Conservation (phyloP, 2,329 filamentous ascomycete genomes). For the Alternaria rosae region DNA sequence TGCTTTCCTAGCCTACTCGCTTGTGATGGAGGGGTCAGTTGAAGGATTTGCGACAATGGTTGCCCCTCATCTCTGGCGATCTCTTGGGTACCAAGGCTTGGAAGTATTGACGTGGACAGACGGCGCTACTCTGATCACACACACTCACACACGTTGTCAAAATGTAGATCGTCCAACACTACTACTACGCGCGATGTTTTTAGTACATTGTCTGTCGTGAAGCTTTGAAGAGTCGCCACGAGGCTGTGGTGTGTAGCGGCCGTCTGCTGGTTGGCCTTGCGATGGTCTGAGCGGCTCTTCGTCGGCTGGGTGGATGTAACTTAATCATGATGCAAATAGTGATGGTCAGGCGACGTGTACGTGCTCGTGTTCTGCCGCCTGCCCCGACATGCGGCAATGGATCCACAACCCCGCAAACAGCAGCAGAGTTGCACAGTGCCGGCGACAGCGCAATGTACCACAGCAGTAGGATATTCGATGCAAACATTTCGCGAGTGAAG, state of each 20-base stretch:
- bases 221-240: neutral
- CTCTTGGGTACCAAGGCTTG: conserved; percentile 56
- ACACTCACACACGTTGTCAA: no score
- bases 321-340: conserved; percentile 1
- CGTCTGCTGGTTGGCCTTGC: neutral
- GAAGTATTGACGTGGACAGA: neutral
- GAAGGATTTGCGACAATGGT: conserved; percentile 49
- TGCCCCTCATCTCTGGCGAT: conserved; percentile 59
- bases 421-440: neutral
- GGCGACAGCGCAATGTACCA: neutral
- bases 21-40: neutral
- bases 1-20: neutral
- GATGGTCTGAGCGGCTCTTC: neutral
- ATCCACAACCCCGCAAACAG: neutral
- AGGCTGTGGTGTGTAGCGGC: neutral
- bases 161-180: neutral
- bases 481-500: neutral
- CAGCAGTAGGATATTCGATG: neutral
- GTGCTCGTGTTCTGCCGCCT: conserved; percentile 1
- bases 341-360: conserved; percentile 3
- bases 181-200: neutral
- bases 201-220: neutral
- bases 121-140: neutral
- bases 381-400: neutral
- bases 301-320: neutral